These are phyloP conservation scores for Beauveria rudraprayagi DNA, from an alignment of 2,329 filamentous ascomycete species.

Conservation along the genomic window DNA sequence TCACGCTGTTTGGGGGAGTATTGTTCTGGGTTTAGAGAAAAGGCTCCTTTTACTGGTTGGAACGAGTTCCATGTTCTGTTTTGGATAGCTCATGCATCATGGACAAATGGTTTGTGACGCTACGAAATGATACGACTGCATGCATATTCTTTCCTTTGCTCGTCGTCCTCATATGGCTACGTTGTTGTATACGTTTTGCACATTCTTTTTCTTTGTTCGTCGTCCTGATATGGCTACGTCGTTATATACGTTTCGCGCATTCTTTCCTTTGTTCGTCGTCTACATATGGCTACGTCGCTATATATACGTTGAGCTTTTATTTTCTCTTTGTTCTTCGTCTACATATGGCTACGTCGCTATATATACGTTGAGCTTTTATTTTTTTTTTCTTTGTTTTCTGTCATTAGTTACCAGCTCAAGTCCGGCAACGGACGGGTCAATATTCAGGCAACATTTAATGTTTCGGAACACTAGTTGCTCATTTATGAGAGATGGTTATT, in stretches of 20 bases:
- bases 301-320: background rate
- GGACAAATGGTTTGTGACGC: background rate
- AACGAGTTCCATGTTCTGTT: background rate
- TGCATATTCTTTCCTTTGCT: background rate
- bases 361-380: background rate
- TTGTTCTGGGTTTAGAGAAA: constrained; percentile 1
- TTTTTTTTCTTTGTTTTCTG: background rate
- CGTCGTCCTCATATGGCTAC: background rate
- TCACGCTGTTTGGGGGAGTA: background rate
- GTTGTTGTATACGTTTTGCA: background rate
- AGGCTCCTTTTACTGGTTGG: background rate
- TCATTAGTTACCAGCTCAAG: background rate
- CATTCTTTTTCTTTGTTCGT: no score
- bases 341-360: background rate
- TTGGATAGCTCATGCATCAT: background rate
- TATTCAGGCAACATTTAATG: background rate
- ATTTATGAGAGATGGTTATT: background rate
- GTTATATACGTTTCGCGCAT: no score
- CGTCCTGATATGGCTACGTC: no score
- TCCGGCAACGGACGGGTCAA: background rate
- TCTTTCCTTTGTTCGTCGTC: background rate
- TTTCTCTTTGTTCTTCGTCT: background rate
- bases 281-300: background rate
- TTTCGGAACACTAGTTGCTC: background rate
- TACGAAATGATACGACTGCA: background rate